Evolutionary conservation across 1,284 basidiomycete species (phyloP).

Genomic region (Schizophyllum amplum): DNA sequence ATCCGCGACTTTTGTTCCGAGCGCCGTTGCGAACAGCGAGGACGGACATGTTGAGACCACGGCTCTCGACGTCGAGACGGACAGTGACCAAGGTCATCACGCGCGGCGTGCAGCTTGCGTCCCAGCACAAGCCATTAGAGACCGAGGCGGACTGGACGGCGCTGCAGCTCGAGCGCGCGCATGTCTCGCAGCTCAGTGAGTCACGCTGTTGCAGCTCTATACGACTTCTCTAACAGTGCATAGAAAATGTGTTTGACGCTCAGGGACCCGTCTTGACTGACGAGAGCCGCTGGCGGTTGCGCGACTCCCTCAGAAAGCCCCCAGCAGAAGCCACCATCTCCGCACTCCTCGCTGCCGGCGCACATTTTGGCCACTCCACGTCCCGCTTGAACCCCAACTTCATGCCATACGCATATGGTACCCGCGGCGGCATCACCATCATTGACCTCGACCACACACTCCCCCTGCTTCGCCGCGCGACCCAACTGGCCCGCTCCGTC

Average conservation of each 20-base stretch:
- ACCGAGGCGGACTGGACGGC: constrained; percentile 48
- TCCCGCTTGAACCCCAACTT: constrained; percentile 83
- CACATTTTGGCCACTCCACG: constrained; percentile 88
- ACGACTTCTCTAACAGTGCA: constrained; percentile 11
- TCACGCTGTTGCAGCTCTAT: constrained; percentile 15
- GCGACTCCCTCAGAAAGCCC: constrained; percentile 66
- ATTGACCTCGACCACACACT: constrained; percentile 96
- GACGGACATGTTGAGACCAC: not conserved
- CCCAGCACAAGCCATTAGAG: not conserved
- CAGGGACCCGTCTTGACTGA: constrained; percentile 77
- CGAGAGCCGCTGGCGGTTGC: constrained; percentile 65
- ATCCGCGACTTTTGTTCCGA: not conserved
- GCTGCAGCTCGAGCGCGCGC: constrained; percentile 50
- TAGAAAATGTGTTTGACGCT: constrained; percentile 59
- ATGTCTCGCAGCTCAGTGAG: constrained; percentile 46
- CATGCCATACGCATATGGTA: constrained; percentile 91
- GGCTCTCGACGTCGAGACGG: not conserved
- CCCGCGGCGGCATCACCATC: constrained; percentile 83
- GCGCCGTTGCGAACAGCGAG: not conserved
- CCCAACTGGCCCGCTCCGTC: constrained; percentile 79
- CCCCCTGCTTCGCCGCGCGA: constrained; percentile 85
- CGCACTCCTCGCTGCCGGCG: constrained; percentile 86
- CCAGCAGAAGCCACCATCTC: constrained; percentile 71
- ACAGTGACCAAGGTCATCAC: not conserved
- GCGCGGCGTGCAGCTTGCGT: not conserved